Conservation (phyloP, 192 early-diverging fungal species). For the Diversispora epigaea region DNA sequence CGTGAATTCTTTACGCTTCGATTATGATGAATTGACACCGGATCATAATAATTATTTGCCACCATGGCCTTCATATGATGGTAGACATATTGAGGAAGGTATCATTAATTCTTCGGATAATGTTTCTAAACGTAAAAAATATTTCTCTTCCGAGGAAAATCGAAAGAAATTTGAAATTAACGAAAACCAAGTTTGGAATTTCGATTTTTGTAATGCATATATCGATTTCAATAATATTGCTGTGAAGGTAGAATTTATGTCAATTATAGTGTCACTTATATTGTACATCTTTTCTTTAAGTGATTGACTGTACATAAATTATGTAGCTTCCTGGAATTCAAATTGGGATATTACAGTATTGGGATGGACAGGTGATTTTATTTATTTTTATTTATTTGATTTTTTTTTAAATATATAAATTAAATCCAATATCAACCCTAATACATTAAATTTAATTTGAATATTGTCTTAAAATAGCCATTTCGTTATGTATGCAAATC, state of each 20-base stretch:
- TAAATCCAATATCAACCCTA: no score
- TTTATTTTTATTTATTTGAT: conserved; percentile 10
- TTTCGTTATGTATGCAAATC: conserved; percentile 72
- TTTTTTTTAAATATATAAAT: conserved; percentile 21
- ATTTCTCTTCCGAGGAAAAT: conserved; percentile 51
- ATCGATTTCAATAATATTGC: conserved; percentile 50
- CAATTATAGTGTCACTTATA: not conserved
- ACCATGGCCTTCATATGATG: conserved; percentile 43
- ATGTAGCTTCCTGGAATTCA: conserved; percentile 48
- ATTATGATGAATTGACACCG: conserved; percentile 17
- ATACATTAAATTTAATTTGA: no score
- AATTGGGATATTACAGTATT: conserved; percentile 50
- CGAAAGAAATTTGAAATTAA: conserved; percentile 51
- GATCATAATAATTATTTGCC: conserved; percentile 34
- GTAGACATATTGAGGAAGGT: conserved; percentile 41
- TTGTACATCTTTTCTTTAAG: not conserved
- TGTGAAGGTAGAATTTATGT: not conserved
- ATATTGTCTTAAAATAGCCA: conserved; percentile 50
- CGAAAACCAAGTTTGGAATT: conserved; percentile 69
- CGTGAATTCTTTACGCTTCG: conserved; percentile 64
- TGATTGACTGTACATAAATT: conserved; percentile 2
- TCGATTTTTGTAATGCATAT: conserved; percentile 66
- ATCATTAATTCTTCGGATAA: conserved; percentile 12
- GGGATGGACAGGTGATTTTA: conserved; percentile 63
- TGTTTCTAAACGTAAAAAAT: conserved; percentile 47